Evolutionary conservation across 2,329 filamentous ascomycete genomes (phyloP).

Genomic region (Helminthosporium solani): DNA sequence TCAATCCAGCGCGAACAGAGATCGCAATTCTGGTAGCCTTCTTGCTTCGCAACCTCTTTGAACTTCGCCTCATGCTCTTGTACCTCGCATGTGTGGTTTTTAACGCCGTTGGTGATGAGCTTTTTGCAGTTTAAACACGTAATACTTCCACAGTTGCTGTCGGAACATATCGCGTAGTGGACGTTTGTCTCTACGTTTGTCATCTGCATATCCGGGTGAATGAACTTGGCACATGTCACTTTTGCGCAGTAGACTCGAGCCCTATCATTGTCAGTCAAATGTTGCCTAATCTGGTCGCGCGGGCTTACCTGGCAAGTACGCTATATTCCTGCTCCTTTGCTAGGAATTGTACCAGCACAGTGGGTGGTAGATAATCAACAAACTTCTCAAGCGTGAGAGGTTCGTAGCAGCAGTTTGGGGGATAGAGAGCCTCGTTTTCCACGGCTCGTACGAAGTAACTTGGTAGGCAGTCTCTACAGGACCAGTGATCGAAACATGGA

Average conservation of each 20-base stretch:
- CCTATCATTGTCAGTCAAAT: slow-evolving; percentile 12
- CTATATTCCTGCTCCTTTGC: slow-evolving; percentile 32
- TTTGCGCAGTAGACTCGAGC: slow-evolving; percentile 32
- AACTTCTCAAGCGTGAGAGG: slow-evolving; percentile 26
- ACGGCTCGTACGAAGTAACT: slow-evolving; percentile 28
- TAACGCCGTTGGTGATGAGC: slow-evolving; percentile 9
- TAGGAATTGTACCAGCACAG: slow-evolving; percentile 21
- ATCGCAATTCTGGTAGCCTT: slow-evolving; percentile 33
- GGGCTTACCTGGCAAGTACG: slow-evolving; percentile 27
- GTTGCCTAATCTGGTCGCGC: neutral
- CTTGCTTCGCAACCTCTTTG: slow-evolving; percentile 21
- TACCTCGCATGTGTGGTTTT: slow-evolving; percentile 23
- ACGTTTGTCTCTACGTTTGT: slow-evolving; percentile 12
- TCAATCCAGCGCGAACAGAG: slow-evolving; percentile 28
- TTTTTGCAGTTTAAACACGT: slow-evolving; percentile 30
- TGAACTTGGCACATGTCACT: slow-evolving; percentile 21
- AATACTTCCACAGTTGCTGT: slow-evolving; percentile 16
- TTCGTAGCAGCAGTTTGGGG: slow-evolving; percentile 29
- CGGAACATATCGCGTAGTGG: slow-evolving; percentile 26
- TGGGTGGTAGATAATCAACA: slow-evolving; percentile 20
- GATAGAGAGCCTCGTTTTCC: slow-evolving; percentile 28
- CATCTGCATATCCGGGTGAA: slow-evolving; percentile 21
- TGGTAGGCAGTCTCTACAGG: slow-evolving; percentile 25
- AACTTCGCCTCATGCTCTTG: slow-evolving; percentile 27
- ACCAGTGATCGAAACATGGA: slow-evolving; percentile 25